Percentiles rank a stretch among this genome's conserved stretches.
These are phyloP conservation scores for Desmodesmus armatus DNA, from an alignment of 139 green algal genomes.

Conservation along the genomic window DNA sequence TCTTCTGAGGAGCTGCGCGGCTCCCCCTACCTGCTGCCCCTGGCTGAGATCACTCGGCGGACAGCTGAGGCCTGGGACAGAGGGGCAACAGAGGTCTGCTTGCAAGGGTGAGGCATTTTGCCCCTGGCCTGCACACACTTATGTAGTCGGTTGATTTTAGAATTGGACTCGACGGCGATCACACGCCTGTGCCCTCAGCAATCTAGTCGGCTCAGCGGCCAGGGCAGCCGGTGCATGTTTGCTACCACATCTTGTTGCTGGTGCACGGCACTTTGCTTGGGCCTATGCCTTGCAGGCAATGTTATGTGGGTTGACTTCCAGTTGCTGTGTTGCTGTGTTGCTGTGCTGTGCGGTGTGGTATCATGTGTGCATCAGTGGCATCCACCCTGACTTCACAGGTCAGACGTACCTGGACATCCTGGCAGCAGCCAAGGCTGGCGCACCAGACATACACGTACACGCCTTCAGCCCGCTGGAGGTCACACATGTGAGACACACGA, in stretches of 20 bases:
- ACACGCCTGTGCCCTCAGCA: too few relatives aligned
- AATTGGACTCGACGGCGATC: too few relatives aligned
- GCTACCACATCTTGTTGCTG: not conserved
- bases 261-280: not conserved
- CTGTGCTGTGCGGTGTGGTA: too few relatives aligned
- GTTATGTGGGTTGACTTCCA: not conserved
- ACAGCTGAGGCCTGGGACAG: constrained; percentile 83
- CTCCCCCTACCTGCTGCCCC: constrained; percentile 79
- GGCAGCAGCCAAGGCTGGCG: constrained; percentile 74
- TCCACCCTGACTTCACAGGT: constrained; percentile 90
- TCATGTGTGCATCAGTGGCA: constrained; percentile 79
- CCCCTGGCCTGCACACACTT: too few relatives aligned
- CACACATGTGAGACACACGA: constrained; percentile 60
- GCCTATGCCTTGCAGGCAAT: not conserved
- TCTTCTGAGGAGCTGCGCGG: constrained; percentile 72
- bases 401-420: constrained; percentile 86
- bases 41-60: constrained; percentile 77
- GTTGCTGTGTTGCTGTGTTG: not conserved
- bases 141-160: too few relatives aligned
- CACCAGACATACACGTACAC: constrained; percentile 89
- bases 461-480: constrained; percentile 88
- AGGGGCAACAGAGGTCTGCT: constrained; percentile 85
- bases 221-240: not conserved
- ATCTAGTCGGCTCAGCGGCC: too few relatives aligned
- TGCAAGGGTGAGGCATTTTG: constrained; percentile 40